Conservation (phyloP, 257 asterid genomes). For the Asclepias syriaca region DNA sequence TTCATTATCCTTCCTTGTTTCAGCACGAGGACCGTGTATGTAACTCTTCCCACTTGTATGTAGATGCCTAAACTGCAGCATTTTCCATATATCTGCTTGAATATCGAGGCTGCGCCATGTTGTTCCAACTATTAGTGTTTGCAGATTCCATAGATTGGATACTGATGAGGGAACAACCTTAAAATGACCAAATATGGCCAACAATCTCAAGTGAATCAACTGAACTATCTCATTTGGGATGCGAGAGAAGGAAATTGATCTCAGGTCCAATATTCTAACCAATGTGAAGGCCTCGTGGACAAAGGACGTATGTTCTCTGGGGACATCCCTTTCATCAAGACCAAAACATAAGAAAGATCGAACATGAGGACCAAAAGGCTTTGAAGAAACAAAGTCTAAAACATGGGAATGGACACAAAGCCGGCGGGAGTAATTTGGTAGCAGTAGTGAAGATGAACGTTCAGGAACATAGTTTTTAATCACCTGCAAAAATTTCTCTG, state of each 20-base stretch:
- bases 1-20: constrained; percentile 27
- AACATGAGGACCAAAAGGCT: constrained; percentile 30
- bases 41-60: constrained; percentile 30
- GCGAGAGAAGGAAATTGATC: constrained; percentile 21
- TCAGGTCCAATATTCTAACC: constrained; percentile 33
- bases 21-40: constrained; percentile 33
- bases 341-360: constrained; percentile 39
- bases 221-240: constrained; percentile 37
- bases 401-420: constrained; percentile 34
- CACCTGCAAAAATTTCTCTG: constrained; percentile 7
- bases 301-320: constrained; percentile 28
- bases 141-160: constrained; percentile 40
- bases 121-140: constrained; percentile 33
- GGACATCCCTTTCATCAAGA: constrained; percentile 23
- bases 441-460: not conserved
- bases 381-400: constrained; percentile 27
- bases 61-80: constrained; percentile 38
- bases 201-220: constrained; percentile 31
- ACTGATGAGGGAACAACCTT: constrained; percentile 34
- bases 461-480: constrained; percentile 5
- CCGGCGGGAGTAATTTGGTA: constrained; percentile 29
- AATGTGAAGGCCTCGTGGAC: constrained; percentile 31
- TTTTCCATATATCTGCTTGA: constrained; percentile 34
- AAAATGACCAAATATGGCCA: constrained; percentile 31
- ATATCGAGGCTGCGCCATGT: constrained; percentile 28